A percentile compares a stretch with the other conserved stretches of the same genome.
Evolutionary conservation across 2,329 filamentous ascomycete genomes (phyloP).

Genomic region (Cladophialophora yegresii): DNA sequence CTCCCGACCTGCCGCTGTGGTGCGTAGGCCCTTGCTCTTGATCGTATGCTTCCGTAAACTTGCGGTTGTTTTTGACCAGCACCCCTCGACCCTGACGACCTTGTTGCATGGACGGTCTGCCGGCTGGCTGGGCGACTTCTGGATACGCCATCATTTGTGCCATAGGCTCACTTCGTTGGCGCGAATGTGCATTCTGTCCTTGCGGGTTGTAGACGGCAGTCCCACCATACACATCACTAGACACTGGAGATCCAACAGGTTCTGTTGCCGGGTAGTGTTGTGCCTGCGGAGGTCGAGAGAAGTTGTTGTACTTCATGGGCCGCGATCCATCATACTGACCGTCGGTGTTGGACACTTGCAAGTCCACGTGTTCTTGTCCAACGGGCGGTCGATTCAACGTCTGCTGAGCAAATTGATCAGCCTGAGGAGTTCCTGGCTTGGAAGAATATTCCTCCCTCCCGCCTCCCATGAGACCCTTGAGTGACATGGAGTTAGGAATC

Average conservation of each 20-base stretch:
- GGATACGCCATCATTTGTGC: conserved; percentile 42
- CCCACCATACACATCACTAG: conserved; percentile 37
- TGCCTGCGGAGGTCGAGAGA: conserved; percentile 34
- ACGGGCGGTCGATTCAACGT: conserved; percentile 20
- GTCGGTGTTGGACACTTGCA: conserved; percentile 26
- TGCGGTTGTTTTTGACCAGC: conserved; percentile 80
- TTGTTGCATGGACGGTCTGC: conserved; percentile 48
- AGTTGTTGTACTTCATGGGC: conserved; percentile 31
- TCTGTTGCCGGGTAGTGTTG: conserved; percentile 31
- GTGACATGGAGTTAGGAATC: conserved; percentile 64
- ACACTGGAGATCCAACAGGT: conserved; percentile 11
- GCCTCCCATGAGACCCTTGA: conserved; percentile 65
- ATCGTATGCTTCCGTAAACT: conserved; percentile 86
- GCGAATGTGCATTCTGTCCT: conserved; percentile 36
- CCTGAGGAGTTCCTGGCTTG: conserved; percentile 46
- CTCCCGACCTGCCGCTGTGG: conserved; percentile 79
- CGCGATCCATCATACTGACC: conserved; percentile 32
- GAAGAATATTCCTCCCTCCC: conserved; percentile 53
- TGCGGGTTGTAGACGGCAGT: conserved; percentile 35
- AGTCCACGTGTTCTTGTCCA: conserved; percentile 21
- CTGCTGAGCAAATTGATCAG: conserved; percentile 34
- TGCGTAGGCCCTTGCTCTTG: conserved; percentile 61
- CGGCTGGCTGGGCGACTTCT: conserved; percentile 39
- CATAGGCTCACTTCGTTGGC: conserved; percentile 44
- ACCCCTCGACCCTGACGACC: conserved; percentile 55